phyloP scores from a whole-genome alignment of 495 filamentous ascomycete genomes.

The Recurvomyces mirabilis region DNA sequence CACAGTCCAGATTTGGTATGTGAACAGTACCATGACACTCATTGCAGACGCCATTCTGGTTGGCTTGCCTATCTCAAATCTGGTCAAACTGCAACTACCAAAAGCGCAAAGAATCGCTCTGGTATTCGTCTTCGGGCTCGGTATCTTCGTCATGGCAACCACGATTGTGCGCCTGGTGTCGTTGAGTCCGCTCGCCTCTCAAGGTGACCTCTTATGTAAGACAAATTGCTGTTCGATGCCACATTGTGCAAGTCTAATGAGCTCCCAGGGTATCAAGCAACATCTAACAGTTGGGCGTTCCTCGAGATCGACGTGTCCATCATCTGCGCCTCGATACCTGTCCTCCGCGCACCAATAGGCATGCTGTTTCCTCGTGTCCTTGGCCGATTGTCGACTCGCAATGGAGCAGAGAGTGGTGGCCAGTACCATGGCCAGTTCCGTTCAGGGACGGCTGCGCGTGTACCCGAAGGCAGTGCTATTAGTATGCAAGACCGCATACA shows the following conservation, averaged over 20 bases:
- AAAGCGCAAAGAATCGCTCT: conserved; percentile 6
- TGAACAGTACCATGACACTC: conserved; percentile 6
- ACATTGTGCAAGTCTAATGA: neutral
- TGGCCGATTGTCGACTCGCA: neutral
- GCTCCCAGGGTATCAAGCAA: neutral
- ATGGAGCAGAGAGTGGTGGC: neutral
- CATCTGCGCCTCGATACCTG: neutral
- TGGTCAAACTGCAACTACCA: conserved; percentile 1
- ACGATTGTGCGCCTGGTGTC: neutral
- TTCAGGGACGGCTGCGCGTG: too few relatives aligned
- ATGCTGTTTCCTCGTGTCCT: neutral
- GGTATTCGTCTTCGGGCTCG: conserved; percentile 2
- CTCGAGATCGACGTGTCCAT: neutral
- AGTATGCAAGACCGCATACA: neutral
- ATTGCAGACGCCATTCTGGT: conserved; percentile 2
- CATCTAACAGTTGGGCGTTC: neutral
- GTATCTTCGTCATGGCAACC: neutral
- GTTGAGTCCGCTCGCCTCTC: neutral
- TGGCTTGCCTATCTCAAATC: neutral
- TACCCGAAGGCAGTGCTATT: neutral
- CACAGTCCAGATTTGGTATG: neutral
- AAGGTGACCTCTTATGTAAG: neutral
- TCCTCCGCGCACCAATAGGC: neutral
- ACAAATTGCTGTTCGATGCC: neutral
- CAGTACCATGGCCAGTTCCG: too few relatives aligned